A percentile compares a stretch with the other conserved stretches of the same genome.
These are phyloP conservation scores for Pseudohalonectria lignicola DNA, from an alignment of 2,329 filamentous ascomycete species.

Conservation along the genomic window DNA sequence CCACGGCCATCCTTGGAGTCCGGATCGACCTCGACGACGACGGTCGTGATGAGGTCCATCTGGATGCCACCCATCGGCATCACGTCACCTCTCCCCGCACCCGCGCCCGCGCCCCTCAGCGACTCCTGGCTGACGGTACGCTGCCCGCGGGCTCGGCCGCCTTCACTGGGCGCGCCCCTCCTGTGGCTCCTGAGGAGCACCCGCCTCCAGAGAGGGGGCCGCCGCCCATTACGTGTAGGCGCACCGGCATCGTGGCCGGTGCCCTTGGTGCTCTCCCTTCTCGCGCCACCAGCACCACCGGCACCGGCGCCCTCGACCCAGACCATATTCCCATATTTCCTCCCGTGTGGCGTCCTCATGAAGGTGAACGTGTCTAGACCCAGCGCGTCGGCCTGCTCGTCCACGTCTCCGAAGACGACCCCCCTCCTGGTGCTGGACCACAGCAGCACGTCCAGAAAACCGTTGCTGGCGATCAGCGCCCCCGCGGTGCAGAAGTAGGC, in stretches of 20 bases:
- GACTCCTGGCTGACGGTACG: conserved; percentile 9
- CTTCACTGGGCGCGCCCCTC: not conserved
- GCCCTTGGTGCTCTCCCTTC: not conserved
- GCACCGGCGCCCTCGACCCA: conserved; percentile 16
- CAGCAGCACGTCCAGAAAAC: conserved; percentile 21
- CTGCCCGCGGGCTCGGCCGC: not conserved
- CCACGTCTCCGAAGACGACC: conserved; percentile 15
- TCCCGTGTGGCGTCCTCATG: conserved; percentile 16
- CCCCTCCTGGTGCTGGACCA: conserved; percentile 15
- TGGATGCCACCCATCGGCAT: conserved; percentile 9
- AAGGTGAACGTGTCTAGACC: conserved; percentile 25
- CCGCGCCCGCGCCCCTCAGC: conserved; percentile 2
- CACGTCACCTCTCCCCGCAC: not conserved
- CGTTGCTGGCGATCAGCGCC: conserved; percentile 36
- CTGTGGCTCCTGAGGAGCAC: not conserved
- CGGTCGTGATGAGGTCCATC: conserved; percentile 17
- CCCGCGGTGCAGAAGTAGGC: conserved; percentile 40
- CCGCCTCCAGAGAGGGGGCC: conserved; percentile 2
- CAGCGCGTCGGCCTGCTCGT: conserved; percentile 14
- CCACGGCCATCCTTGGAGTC: no score
- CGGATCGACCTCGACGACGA: conserved; percentile 15
- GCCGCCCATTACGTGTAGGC: no score
- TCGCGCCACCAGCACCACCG: not conserved
- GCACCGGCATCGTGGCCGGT: no score
- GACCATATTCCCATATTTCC: conserved; percentile 18